phyloP scores from a whole-genome alignment of 2,329 filamentous ascomycete genomes.

The Aureobasidium sp. region DNA sequence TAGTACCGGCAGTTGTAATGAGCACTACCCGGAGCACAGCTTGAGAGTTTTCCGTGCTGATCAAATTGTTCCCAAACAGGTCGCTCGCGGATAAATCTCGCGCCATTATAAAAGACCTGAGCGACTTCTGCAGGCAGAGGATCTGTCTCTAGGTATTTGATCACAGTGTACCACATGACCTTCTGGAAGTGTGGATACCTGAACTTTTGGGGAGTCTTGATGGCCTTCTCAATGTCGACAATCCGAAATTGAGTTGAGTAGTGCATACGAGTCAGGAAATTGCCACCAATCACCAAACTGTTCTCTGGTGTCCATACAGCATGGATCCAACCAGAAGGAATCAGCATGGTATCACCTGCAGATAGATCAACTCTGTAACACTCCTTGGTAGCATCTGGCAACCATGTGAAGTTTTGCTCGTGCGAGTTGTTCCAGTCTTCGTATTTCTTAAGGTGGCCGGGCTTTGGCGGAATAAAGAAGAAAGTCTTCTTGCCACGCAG shows the following conservation, averaged over 20 bases:
- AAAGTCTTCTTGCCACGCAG: slow-evolving; percentile 61
- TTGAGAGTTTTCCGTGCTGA: slow-evolving; percentile 41
- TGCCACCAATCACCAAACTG: slow-evolving; percentile 62
- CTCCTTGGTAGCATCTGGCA: slow-evolving; percentile 55
- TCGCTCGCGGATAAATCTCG: slow-evolving; percentile 45
- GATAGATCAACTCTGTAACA: slow-evolving; percentile 58
- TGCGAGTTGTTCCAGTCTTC: slow-evolving; percentile 62
- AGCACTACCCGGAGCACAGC: slow-evolving; percentile 37
- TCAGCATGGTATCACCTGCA: slow-evolving; percentile 61
- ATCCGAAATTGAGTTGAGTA: slow-evolving; percentile 60
- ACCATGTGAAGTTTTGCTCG: slow-evolving; percentile 56
- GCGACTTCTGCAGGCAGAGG: slow-evolving; percentile 50
- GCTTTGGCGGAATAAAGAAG: slow-evolving; percentile 62
- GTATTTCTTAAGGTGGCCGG: slow-evolving; percentile 60
- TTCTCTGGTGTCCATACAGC: slow-evolving; percentile 63
- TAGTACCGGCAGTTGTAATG: slow-evolving; percentile 54
- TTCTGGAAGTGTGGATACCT: slow-evolving; percentile 61
- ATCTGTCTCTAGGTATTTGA: slow-evolving; percentile 56
- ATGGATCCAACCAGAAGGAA: slow-evolving; percentile 64
- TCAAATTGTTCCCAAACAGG: slow-evolving; percentile 53
- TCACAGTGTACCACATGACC: slow-evolving; percentile 58
- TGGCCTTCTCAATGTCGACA: slow-evolving; percentile 57
- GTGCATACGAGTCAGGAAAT: slow-evolving; percentile 57
- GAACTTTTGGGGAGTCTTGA: slow-evolving; percentile 56
- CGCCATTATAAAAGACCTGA: slow-evolving; percentile 46